phyloP scores from a whole-genome alignment of 2,329 filamentous ascomycete species.

The Hypoxylon rubiginosum region DNA sequence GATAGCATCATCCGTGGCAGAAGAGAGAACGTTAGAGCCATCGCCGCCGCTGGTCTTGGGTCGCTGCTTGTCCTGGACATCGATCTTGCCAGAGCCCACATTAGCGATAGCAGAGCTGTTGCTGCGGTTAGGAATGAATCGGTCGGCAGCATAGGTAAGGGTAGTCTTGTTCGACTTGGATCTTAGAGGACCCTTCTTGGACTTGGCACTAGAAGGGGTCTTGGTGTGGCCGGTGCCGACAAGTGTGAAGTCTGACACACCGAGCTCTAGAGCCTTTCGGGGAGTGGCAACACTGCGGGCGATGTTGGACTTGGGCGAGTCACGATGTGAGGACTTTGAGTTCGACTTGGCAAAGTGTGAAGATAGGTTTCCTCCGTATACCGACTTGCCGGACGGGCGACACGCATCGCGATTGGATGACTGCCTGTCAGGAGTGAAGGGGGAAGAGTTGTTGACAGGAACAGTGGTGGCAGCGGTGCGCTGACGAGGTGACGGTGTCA shows the following conservation, averaged over 20 bases:
- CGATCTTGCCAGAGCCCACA: slow-evolving; percentile 85
- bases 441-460: slow-evolving; percentile 74
- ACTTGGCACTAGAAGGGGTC: slow-evolving; percentile 67
- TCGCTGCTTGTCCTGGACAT: slow-evolving; percentile 75
- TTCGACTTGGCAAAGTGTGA: slow-evolving; percentile 80
- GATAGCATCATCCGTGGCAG: slow-evolving; percentile 83
- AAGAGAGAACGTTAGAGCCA: slow-evolving; percentile 81
- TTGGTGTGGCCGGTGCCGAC: slow-evolving; percentile 81
- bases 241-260: slow-evolving; percentile 92
- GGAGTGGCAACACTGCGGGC: slow-evolving; percentile 80
- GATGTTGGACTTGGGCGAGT: slow-evolving; percentile 98
- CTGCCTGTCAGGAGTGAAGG: slow-evolving; percentile 79
- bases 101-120: slow-evolving; percentile 91
- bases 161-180: slow-evolving; percentile 79
- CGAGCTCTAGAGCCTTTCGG: slow-evolving; percentile 85
- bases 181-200: slow-evolving; percentile 67
- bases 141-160: slow-evolving; percentile 83
- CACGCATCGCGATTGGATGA: slow-evolving; percentile 63
- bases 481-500: slow-evolving; percentile 88
- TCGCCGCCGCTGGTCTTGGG: slow-evolving; percentile 79
- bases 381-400: slow-evolving; percentile 74
- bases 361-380: slow-evolving; percentile 84
- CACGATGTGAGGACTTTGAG: slow-evolving; percentile 77
- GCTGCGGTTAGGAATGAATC: slow-evolving; percentile 94
- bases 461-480: slow-evolving; percentile 66